These are phyloP conservation scores for Cladosporium sp. DNA, from an alignment of 2,329 filamentous ascomycete genomes.

Conservation along the genomic window DNA sequence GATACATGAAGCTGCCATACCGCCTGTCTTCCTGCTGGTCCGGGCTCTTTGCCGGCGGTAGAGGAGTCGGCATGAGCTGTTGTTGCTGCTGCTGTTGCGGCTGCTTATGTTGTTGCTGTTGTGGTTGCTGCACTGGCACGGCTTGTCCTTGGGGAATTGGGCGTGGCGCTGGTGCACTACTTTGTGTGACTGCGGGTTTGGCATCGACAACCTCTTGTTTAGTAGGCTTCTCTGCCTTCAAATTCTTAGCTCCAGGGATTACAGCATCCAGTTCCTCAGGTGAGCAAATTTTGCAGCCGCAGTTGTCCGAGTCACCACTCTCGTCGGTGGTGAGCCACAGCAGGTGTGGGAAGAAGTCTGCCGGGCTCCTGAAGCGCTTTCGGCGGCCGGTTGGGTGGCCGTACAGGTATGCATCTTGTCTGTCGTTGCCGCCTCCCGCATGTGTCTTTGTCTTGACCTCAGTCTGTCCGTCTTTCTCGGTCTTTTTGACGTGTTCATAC, in stretches of 20 bases:
- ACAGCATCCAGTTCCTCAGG: conserved; percentile 52
- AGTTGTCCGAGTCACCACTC: conserved; percentile 55
- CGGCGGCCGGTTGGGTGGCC: conserved; percentile 58
- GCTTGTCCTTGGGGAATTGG: conserved; percentile 19
- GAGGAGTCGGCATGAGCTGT: conserved; percentile 28
- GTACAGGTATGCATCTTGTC: conserved; percentile 62
- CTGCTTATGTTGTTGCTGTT: conserved; percentile 23
- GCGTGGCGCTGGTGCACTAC: background rate
- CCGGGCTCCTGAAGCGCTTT: conserved; percentile 59
- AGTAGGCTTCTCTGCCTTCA: conserved; percentile 24
- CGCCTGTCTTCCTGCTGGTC: conserved; percentile 54
- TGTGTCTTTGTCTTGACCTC: conserved; percentile 52
- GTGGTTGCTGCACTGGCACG: conserved; percentile 18
- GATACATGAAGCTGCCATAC: conserved; percentile 52
- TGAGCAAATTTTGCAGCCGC: conserved; percentile 58
- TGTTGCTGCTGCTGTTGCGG: conserved; percentile 22
- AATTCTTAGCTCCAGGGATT: conserved; percentile 29
- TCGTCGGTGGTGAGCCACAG: conserved; percentile 58
- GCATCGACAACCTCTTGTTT: conserved; percentile 21
- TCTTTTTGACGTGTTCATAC: conserved; percentile 58
- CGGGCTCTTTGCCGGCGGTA: conserved; percentile 41
- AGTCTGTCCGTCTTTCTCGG: conserved; percentile 44
- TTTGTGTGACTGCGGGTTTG: background rate
- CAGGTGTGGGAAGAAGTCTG: conserved; percentile 61
- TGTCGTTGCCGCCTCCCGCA: conserved; percentile 52